These are phyloP conservation scores for Leccinum sublutescens DNA, from an alignment of 768 basidiomycete genomes.

Conservation along the genomic window DNA sequence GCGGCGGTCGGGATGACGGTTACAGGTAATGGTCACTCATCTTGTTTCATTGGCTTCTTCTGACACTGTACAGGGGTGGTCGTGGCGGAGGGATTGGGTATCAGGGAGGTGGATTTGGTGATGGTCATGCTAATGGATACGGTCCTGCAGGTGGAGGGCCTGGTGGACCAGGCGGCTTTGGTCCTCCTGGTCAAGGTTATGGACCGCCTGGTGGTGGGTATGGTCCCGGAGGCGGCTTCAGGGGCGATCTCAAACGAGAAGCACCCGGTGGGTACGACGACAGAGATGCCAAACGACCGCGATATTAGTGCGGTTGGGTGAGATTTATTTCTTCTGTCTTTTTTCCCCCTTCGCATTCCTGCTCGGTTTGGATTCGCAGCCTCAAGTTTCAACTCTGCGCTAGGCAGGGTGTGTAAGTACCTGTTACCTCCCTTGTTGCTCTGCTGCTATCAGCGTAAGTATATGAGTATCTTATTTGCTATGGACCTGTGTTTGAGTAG, in stretches of 20 bases:
- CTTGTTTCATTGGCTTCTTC: conserved; percentile 5
- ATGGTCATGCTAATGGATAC: conserved; percentile 51
- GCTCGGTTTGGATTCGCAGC: conserved; percentile 21
- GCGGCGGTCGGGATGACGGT: conserved; percentile 42
- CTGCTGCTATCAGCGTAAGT: conserved; percentile 33
- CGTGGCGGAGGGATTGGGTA: conserved; percentile 75
- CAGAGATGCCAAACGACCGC: conserved; percentile 76
- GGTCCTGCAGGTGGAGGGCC: conserved; percentile 47
- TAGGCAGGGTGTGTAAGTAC: conserved; percentile 38
- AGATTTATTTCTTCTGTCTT: conserved; percentile 30
- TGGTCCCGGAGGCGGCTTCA: conserved; percentile 53
- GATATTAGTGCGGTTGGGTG: conserved; percentile 58
- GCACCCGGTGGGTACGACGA: conserved; percentile 79
- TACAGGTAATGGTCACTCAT: conserved; percentile 43
- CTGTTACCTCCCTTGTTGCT: conserved; percentile 26
- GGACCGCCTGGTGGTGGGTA: conserved; percentile 47
- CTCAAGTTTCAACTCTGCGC: conserved; percentile 27
- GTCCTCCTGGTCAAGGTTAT: conserved; percentile 37
- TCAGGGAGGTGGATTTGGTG: conserved; percentile 58
- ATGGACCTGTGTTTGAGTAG: conserved; percentile 5
- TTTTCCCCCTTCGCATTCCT: conserved; percentile 20
- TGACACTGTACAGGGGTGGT: conserved; percentile 45
- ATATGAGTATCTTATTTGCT: conserved; percentile 35
- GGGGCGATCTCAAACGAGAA: conserved; percentile 73
- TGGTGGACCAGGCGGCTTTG: conserved; percentile 45